Evolutionary conservation across 345 rosid species (phyloP).

Genomic region (Eucalyptus tenuipes): DNA sequence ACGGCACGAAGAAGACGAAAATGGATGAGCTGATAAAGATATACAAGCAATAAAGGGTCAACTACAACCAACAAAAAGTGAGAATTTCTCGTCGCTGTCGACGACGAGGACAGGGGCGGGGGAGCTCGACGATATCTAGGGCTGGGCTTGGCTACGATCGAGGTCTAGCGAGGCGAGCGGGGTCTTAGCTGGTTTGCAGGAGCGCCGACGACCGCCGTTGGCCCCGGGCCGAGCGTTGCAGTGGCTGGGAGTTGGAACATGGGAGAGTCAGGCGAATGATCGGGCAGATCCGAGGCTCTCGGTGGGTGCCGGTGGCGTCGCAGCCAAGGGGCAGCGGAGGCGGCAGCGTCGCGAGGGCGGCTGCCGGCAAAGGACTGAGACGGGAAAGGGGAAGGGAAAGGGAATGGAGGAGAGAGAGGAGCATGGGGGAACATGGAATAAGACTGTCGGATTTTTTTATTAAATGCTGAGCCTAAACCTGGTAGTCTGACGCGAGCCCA

Average conservation of each 20-base stretch:
- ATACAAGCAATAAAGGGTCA: no score
- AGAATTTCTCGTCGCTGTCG: background rate
- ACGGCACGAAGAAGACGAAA: background rate
- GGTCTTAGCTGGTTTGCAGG: background rate
- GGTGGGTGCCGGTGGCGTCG: background rate
- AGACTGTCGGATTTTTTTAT: no score
- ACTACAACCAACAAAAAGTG: no score
- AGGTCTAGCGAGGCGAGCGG: background rate
- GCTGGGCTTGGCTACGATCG: background rate
- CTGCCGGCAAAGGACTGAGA: background rate
- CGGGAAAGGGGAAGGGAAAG: background rate
- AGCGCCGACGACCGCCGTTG: background rate
- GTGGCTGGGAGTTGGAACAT: background rate
- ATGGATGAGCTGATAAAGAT: no score
- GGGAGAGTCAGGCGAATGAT: background rate
- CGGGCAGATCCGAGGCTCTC: background rate
- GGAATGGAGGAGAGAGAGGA: background rate
- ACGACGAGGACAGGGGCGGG: background rate
- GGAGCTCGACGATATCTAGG: background rate
- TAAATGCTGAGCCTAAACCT: no score
- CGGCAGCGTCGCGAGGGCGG: background rate
- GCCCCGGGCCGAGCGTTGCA: background rate
- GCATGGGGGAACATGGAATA: no score
- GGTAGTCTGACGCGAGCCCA: no score
- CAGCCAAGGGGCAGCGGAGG: no score